Percentiles rank a stretch among this genome's conserved stretches.
These are phyloP conservation scores for Ogataea wickerhamii DNA, from an alignment of 805 yeast genomes.

Conservation along the genomic window DNA sequence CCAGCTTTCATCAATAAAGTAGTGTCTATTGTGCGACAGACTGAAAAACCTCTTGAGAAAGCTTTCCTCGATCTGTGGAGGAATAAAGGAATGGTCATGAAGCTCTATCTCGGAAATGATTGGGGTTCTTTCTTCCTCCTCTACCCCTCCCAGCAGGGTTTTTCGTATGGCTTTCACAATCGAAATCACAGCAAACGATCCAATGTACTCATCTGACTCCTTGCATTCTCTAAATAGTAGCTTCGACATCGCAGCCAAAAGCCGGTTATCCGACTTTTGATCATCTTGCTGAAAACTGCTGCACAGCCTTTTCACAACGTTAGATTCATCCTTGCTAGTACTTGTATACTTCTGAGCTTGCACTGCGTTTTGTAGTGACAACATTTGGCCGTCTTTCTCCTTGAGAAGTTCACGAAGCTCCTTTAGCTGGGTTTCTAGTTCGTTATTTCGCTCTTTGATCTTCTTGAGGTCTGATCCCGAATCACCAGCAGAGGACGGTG, in stretches of 20 bases:
- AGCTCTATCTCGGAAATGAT: conserved; percentile 9
- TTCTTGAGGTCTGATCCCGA: not conserved
- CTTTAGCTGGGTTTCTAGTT: conserved; percentile 2
- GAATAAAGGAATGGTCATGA: conserved; percentile 12
- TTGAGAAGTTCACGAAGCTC: conserved; percentile 1
- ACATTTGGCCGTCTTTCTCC: conserved; percentile 2
- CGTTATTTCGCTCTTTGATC: conserved; percentile 3
- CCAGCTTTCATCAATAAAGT: conserved; percentile 15
- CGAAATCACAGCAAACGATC: conserved; percentile 23
- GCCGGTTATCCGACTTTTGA: conserved; percentile 1
- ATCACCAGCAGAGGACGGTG: not conserved
- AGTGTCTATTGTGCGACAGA: conserved; percentile 18
- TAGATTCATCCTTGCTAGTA: not conserved
- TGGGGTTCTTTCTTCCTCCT: conserved; percentile 8
- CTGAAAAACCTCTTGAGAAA: conserved; percentile 17
- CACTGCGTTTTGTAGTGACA: not conserved
- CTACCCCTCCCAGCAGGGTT: conserved; percentile 13
- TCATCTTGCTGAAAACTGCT: not conserved
- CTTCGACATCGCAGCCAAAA: conserved; percentile 12
- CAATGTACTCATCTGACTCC: conserved; percentile 22
- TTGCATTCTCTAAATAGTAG: conserved; percentile 10
- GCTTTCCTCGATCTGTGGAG: conserved; percentile 14
- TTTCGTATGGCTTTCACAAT: conserved; percentile 21
- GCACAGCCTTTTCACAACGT: not conserved
- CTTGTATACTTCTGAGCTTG: conserved; percentile 1